Conservation (phyloP, 2,329 filamentous ascomycete species). For the Cladosporium sp. region DNA sequence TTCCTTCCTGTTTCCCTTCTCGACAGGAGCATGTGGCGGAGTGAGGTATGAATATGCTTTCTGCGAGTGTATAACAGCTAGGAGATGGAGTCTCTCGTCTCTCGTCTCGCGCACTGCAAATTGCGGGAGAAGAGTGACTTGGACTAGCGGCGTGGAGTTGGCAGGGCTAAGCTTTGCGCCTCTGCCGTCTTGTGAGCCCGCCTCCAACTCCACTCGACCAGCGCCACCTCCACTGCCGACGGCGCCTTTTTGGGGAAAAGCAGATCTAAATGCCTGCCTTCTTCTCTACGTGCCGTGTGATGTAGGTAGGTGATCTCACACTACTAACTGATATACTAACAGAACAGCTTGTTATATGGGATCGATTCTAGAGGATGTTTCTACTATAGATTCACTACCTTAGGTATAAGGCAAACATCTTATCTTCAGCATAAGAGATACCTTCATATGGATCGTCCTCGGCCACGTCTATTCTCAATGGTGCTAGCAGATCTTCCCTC, state of each 20-base stretch:
- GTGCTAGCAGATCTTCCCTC: background rate
- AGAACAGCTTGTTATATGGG: background rate
- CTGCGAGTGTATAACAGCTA: background rate
- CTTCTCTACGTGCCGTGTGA: background rate
- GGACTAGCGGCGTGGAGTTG: background rate
- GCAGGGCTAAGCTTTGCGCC: background rate
- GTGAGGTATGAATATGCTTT: background rate
- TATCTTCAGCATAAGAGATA: background rate
- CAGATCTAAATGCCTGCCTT: background rate
- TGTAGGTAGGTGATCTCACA: background rate
- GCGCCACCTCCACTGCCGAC: background rate
- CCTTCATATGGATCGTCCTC: background rate
- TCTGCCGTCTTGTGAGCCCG: background rate
- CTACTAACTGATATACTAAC: no score
- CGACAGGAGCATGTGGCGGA: slow-evolving; percentile 5
- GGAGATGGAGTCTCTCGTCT: background rate
- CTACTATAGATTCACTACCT: background rate
- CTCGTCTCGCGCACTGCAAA: no score
- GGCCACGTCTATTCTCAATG: background rate
- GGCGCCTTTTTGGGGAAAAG: background rate
- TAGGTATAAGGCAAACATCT: background rate
- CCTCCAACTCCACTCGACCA: background rate
- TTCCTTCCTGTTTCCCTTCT: background rate
- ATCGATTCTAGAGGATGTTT: background rate
- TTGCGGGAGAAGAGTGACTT: background rate